Percentiles rank a stretch among this genome's conserved stretches.
phyloP scores from a whole-genome alignment of 2,329 filamentous ascomycete species.

The Talaromyces sp. region DNA sequence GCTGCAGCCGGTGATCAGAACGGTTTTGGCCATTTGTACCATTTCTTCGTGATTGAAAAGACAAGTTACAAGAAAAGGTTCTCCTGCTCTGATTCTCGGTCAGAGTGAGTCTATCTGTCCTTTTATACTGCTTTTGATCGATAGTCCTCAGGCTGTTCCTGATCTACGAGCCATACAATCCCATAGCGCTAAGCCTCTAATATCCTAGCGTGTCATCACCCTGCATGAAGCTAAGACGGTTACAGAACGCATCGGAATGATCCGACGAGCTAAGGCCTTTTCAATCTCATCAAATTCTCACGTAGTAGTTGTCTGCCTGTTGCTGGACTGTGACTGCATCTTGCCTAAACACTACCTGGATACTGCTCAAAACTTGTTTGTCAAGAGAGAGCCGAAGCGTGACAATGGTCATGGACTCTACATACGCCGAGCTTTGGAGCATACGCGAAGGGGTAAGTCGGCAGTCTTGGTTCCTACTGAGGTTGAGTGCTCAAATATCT shows the following conservation, averaged over 20 bases:
- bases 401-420: neutral
- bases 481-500: neutral
- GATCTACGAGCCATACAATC: neutral
- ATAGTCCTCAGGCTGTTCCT: neutral
- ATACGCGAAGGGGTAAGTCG: neutral
- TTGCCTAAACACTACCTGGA: neutral
- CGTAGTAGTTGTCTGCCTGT: neutral
- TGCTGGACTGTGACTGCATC: neutral
- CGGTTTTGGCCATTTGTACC: neutral
- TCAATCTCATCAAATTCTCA: too few species aligned
- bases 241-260: neutral
- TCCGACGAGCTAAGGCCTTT: neutral
- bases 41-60: neutral
- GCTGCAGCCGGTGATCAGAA: slow-evolving; percentile 8
- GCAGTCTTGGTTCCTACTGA: too few species aligned
- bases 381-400: neutral
- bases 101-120: neutral
- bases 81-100: neutral
- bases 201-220: neutral
- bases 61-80: neutral
- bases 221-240: neutral
- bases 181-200: neutral
- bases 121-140: neutral
- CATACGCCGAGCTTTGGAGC: neutral
- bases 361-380: neutral